phyloP scores from a whole-genome alignment of 2,329 filamentous ascomycete species.

The Pseudocercospora pini-densiflorae region DNA sequence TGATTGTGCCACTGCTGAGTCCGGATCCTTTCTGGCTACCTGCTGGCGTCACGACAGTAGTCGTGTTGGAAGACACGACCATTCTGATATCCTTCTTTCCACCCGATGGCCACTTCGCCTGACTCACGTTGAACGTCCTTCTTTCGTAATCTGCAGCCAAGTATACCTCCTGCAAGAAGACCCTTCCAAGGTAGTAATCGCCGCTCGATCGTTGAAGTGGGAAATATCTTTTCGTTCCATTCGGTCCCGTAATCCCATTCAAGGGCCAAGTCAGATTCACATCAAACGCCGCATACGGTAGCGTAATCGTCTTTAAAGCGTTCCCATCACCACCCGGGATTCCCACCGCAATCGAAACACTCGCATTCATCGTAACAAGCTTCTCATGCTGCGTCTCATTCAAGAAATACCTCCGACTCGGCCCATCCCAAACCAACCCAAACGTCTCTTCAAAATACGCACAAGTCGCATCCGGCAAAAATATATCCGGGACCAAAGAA shows the following conservation, averaged over 20 bases:
- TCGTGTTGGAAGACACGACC: background rate
- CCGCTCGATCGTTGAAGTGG: background rate
- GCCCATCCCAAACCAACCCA: conserved; percentile 1
- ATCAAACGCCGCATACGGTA: conserved; percentile 15
- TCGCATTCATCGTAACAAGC: background rate
- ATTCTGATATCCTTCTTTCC: background rate
- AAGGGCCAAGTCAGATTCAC: conserved; percentile 1
- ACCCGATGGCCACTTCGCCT: conserved; percentile 2
- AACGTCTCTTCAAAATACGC: conserved; percentile 4
- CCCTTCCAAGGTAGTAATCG: conserved; percentile 10
- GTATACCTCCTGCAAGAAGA: conserved; percentile 14
- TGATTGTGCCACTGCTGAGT: background rate
- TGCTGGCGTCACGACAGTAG: background rate
- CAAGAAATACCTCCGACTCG: conserved; percentile 9
- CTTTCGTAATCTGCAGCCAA: conserved; percentile 10
- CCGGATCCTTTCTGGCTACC: background rate
- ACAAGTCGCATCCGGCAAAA: conserved; percentile 6
- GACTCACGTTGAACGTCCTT: background rate
- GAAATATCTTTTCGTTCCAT: conserved; percentile 7
- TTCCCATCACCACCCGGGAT: conserved; percentile 2
- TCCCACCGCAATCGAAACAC: background rate
- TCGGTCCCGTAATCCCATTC: conserved; percentile 3
- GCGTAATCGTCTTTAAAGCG: conserved; percentile 4
- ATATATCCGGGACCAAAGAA: conserved; percentile 12
- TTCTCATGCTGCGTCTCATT: conserved; percentile 9